Evolutionary conservation across 495 filamentous ascomycete species (phyloP).

Genomic region (Alectoria sarmentosa): DNA sequence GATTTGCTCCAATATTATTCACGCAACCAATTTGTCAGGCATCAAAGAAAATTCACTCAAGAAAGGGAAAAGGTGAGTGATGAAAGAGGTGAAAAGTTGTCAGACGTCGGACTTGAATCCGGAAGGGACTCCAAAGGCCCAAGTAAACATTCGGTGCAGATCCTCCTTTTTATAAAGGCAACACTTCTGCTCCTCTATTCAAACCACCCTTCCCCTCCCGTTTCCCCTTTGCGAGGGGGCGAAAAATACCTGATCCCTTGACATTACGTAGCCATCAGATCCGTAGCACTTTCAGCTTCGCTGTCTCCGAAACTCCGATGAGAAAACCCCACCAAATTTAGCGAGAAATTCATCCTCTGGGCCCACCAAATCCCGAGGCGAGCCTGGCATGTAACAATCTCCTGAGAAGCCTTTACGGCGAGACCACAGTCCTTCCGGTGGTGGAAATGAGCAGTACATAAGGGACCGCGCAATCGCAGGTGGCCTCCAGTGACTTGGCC

Average conservation of each 20-base stretch:
- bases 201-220: no score
- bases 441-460: no score
- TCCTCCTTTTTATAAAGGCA: background rate
- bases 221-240: background rate
- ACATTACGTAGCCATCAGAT: background rate
- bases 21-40: background rate
- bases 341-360: background rate
- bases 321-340: background rate
- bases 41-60: background rate
- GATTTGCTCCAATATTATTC: background rate
- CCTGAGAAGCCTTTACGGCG: background rate
- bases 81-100: background rate
- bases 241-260: background rate
- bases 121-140: background rate
- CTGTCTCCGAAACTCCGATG: background rate
- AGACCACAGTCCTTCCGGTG: background rate
- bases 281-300: background rate
- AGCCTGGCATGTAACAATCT: background rate
- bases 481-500: no score
- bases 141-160: background rate
- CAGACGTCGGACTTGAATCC: background rate
- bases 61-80: background rate
- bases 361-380: background rate
- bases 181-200: background rate
- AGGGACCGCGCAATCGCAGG: no score